A percentile compares a stretch with the other conserved stretches of the same genome.
phyloP scores from a whole-genome alignment of 345 rosid species.

The Syzygium jambos region DNA sequence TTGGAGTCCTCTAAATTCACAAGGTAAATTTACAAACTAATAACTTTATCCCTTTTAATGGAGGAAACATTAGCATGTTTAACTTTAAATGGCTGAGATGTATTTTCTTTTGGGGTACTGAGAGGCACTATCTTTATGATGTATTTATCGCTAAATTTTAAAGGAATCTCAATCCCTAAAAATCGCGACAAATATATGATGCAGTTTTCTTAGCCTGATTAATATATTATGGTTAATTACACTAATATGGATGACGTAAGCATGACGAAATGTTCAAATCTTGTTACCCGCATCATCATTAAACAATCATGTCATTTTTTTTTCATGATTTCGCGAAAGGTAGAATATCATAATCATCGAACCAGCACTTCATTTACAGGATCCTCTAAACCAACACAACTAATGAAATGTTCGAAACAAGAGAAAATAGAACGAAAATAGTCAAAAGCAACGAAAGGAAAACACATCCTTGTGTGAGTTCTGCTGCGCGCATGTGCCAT shows the following conservation, averaged over 20 bases:
- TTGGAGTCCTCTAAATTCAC: background rate
- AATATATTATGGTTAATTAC: background rate
- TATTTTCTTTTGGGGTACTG: background rate
- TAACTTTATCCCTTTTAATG: background rate
- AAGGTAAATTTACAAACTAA: background rate
- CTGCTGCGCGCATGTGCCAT: background rate
- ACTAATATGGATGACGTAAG: background rate
- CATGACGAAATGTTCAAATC: background rate
- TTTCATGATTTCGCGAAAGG: background rate
- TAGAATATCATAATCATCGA: background rate
- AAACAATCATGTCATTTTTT: background rate
- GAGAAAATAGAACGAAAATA: background rate
- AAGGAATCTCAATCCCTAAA: background rate
- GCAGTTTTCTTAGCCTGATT: background rate
- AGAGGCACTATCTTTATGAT: background rate
- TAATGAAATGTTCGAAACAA: background rate
- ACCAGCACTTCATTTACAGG: background rate
- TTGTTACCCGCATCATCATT: background rate
- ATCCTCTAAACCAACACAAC: background rate
- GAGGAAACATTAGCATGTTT: background rate
- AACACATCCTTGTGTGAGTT: background rate
- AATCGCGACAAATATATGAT: background rate
- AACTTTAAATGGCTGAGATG: background rate
- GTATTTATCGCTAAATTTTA: background rate
- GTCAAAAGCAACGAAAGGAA: background rate